Percentiles rank a stretch among this genome's conserved stretches.
Conservation (phyloP, 306 rosid species). For the Cajanus cajan region DNA sequence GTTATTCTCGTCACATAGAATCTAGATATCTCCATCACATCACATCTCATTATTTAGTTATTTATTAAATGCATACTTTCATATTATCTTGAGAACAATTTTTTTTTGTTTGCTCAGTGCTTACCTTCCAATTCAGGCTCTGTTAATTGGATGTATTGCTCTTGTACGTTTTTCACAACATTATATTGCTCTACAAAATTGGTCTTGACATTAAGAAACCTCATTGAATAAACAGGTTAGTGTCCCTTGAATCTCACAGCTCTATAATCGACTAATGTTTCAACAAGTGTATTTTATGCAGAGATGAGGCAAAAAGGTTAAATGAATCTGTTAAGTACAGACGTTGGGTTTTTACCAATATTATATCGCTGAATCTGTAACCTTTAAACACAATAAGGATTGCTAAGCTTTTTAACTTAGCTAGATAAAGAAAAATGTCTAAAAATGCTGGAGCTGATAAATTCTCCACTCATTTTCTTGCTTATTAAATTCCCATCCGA, state of each 20-base stretch:
- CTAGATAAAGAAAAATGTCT: neutral
- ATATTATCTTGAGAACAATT: neutral
- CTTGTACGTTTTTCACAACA: neutral
- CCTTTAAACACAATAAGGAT: neutral
- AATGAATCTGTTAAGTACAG: slow-evolving; percentile 21
- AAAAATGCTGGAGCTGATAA: slow-evolving; percentile 19
- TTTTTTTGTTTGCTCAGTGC: neutral
- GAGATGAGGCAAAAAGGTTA: neutral
- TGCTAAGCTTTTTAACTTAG: slow-evolving; percentile 9
- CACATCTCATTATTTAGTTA: neutral
- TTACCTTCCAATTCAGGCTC: neutral
- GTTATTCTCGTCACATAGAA: neutral
- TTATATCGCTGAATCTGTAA: neutral
- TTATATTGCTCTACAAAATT: neutral
- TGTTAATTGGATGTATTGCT: neutral
- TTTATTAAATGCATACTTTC: neutral
- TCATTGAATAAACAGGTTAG: neutral
- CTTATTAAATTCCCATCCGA: neutral
- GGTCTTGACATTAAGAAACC: neutral
- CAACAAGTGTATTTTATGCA: slow-evolving; percentile 4
- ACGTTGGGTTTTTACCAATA: neutral
- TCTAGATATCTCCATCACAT: slow-evolving; percentile 1
- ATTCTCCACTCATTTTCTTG: slow-evolving; percentile 15
- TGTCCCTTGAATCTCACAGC: neutral
- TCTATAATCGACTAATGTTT: slow-evolving; percentile 6